These are phyloP conservation scores for Globisporangium cylindrosporum DNA, from an alignment of 352 stramenopile genomes.

Conservation along the genomic window DNA sequence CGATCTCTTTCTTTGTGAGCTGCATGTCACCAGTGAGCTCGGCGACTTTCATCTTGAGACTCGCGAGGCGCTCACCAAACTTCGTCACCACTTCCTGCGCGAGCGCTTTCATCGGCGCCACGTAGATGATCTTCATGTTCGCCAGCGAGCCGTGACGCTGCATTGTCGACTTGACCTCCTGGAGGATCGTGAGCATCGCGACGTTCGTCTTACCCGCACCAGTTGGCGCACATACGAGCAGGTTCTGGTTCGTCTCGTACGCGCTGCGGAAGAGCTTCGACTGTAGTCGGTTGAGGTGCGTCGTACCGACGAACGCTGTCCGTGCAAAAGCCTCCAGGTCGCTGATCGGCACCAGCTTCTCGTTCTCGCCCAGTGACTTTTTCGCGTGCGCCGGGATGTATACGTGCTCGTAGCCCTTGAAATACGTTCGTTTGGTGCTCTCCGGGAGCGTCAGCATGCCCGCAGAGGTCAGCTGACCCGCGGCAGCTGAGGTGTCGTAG, in stretches of 20 bases:
- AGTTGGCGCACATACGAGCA: conserved; percentile 92
- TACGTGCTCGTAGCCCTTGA: conserved; percentile 83
- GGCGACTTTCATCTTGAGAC: conserved; percentile 71
- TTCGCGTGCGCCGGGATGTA: conserved; percentile 72
- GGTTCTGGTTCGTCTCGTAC: conserved; percentile 96
- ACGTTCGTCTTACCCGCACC: conserved; percentile 99
- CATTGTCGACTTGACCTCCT: conserved; percentile 85
- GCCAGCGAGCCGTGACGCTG: conserved; percentile 42
- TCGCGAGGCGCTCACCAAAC: conserved; percentile 88
- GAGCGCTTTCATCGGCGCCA: conserved; percentile 97
- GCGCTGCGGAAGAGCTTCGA: conserved; percentile 95
- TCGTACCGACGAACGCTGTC: conserved; percentile 74
- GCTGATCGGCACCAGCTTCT: conserved; percentile 62
- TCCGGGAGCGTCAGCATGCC: conserved; percentile 50
- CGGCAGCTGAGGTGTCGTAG: conserved; percentile 63
- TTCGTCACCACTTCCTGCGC: conserved; percentile 99
- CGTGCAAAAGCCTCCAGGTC: conserved; percentile 72
- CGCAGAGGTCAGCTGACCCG: conserved; percentile 60
- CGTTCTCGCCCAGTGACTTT: conserved; percentile 49
- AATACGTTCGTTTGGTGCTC: conserved; percentile 70
- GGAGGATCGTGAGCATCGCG: conserved; percentile 96
- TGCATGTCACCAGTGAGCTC: conserved; percentile 99
- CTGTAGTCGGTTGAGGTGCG: conserved; percentile 97
- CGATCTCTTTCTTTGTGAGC: conserved; percentile 95
- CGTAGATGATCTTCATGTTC: conserved; percentile 95